A percentile compares a stretch with the other conserved stretches of the same genome.
These are phyloP conservation scores for Gossypium aridum DNA, from an alignment of 441 rosid genomes.

Conservation along the genomic window DNA sequence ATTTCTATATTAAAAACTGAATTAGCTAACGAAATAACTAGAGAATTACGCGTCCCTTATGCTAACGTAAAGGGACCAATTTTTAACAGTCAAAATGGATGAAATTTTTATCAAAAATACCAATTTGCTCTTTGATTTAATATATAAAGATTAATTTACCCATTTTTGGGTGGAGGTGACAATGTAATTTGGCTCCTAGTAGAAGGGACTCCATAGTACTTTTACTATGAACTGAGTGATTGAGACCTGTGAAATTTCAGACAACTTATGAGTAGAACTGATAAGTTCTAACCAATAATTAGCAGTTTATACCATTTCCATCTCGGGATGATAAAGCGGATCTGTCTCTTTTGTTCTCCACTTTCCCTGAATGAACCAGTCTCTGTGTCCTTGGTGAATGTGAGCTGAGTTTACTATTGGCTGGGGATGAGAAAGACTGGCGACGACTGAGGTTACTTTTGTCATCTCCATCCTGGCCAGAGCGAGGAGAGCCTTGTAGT, in stretches of 20 bases:
- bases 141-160: too few species aligned
- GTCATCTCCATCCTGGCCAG: conserved; percentile 60
- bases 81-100: too few species aligned
- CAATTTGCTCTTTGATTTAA: too few species aligned
- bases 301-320: conserved; percentile 47
- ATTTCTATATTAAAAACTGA: too few species aligned
- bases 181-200: not conserved
- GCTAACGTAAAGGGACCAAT: too few species aligned
- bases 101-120: too few species aligned
- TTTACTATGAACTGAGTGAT: not conserved
- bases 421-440: conserved; percentile 70
- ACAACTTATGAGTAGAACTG: not conserved
- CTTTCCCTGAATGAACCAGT: conserved; percentile 44
- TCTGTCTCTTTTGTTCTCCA: conserved; percentile 54
- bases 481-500: conserved; percentile 69
- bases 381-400: conserved; percentile 78
- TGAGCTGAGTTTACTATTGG: conserved; percentile 60
- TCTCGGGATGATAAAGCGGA: conserved; percentile 46
- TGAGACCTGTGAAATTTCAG: not conserved
- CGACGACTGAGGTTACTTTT: conserved; percentile 54
- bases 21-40: too few species aligned
- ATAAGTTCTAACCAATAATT: conserved; percentile 9
- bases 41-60: too few species aligned
- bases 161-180: too few species aligned
- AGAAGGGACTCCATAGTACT: not conserved